Base-by-base conservation (phyloP, 768 basidiomycete species). In the Auricularia auricula-judae region DNA sequence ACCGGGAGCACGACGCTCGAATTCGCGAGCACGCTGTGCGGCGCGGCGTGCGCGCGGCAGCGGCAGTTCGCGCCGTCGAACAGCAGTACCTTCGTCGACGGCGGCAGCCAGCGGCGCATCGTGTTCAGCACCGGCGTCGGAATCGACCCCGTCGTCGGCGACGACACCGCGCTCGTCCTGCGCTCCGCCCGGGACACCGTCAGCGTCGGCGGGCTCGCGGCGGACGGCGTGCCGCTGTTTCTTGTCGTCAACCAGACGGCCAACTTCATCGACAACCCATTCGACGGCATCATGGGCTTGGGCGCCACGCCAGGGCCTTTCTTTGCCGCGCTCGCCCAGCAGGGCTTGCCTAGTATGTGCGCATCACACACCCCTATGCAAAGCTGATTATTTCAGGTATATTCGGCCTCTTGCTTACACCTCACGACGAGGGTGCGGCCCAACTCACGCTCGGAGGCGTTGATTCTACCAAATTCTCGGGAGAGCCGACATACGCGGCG, bases 281-380 rank as follows among this genome's bases (percentile, higher is more conserved):
- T 82, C 77, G 80, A 79, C 66, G 83, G 82, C 3, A 84, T 84
- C 63, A 36, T 66, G 81, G 82, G 84, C 64, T 79, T 84, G 78
- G 75, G 79, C 61, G 76, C 82, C 29, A 73, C 71, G 36, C 80
- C 79, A 10, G 74, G 78, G 66, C 82, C 82, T n/a, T 77, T 84
- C 67, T 82, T 84, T 66, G 77, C 76, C 1, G 74, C 75, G 54
- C 76, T 84, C 39, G 72, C 80, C 12, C 73, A 70, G 44, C 76
- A 81, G 67, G 83, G 82, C 3, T 74, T 84, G 36, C 81, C 82
- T 42, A 76, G 82, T 84, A 67, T 71, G 79, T 66, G 33, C 21
- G 62, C 61, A 47, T 23, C 62, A 59, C 3, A 54, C 21, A 7
- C 18, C 62, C 16, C 29, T 36, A 60, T 39, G 43, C 4, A 21